phyloP scores from a whole-genome alignment of 495 filamentous ascomycete genomes.

The Corynascus novoguineensis region DNA sequence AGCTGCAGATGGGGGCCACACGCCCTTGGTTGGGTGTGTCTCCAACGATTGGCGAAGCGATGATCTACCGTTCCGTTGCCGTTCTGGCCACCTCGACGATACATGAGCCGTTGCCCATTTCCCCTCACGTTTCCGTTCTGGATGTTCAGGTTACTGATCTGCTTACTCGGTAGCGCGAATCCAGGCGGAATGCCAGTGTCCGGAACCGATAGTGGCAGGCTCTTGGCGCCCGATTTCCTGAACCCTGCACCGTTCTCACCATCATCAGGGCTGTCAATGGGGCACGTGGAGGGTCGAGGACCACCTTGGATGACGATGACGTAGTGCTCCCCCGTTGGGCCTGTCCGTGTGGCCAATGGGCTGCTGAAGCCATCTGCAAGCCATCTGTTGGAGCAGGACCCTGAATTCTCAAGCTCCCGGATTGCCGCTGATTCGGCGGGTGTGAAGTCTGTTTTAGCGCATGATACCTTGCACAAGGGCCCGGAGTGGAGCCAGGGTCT shows the following conservation, averaged over 20 bases:
- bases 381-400: slow-evolving; percentile 31
- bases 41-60: too few species aligned
- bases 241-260: not conserved
- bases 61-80: too few species aligned
- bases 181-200: not conserved
- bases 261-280: not conserved
- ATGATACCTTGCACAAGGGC: slow-evolving; percentile 8
- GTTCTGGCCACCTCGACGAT: too few species aligned
- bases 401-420: slow-evolving; percentile 24
- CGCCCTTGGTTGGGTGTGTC: too few species aligned
- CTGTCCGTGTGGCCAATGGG: slow-evolving; percentile 17
- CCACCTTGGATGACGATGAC: slow-evolving; percentile 17
- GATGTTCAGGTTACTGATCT: not conserved
- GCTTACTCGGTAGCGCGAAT: not conserved
- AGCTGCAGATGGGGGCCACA: too few species aligned
- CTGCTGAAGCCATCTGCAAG: slow-evolving; percentile 24
- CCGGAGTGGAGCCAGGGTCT: slow-evolving; percentile 6
- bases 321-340: slow-evolving; percentile 10
- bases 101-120: not conserved
- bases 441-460: slow-evolving; percentile 28
- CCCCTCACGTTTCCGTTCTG: not conserved
- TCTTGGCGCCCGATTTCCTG: not conserved
- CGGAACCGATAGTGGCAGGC: not conserved
- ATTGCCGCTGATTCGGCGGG: slow-evolving; percentile 20
- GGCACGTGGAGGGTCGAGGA: slow-evolving; percentile 7